These are phyloP conservation scores for Zanthoxylum bungeanum DNA, from an alignment of 345 rosid genomes.

Conservation along the genomic window DNA sequence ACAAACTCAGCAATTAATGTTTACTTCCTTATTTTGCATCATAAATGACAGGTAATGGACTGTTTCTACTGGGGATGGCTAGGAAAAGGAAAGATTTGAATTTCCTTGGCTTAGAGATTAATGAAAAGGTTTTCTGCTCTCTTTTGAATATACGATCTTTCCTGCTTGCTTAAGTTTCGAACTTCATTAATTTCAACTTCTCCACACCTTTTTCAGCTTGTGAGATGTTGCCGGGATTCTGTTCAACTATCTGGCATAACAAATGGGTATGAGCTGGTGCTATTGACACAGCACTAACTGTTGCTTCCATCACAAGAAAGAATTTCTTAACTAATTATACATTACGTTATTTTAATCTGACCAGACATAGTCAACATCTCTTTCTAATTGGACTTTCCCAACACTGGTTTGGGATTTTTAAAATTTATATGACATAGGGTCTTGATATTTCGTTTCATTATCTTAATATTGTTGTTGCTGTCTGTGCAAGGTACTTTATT, in stretches of 20 bases:
- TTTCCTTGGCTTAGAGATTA: constrained; percentile 68
- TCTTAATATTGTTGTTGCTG: constrained; percentile 9
- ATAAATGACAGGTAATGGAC: constrained; percentile 50
- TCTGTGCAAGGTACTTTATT: constrained; percentile 43
- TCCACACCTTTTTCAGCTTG: constrained; percentile 41
- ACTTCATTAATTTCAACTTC: constrained; percentile 3
- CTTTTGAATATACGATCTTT: neutral
- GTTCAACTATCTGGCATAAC: constrained; percentile 38
- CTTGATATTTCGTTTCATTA: neutral
- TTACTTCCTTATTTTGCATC: constrained; percentile 4
- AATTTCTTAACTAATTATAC: neutral
- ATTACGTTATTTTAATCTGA: neutral
- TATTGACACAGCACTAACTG: neutral
- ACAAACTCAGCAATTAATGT: neutral
- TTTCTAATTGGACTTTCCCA: neutral
- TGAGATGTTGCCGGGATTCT: constrained; percentile 37
- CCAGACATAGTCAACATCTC: neutral
- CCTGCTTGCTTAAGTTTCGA: constrained; percentile 9
- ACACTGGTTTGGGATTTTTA: neutral
- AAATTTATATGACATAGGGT: neutral
- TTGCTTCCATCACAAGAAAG: neutral
- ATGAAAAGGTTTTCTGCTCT: constrained; percentile 45
- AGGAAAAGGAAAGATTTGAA: constrained; percentile 45
- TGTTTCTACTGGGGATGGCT: constrained; percentile 64
- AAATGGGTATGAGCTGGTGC: constrained; percentile 48